Percentiles rank a stretch among this genome's conserved stretches.
Evolutionary conservation across 352 stramenopile species (phyloP).

Genomic region (Phytopythium cucurbitacearum): DNA sequence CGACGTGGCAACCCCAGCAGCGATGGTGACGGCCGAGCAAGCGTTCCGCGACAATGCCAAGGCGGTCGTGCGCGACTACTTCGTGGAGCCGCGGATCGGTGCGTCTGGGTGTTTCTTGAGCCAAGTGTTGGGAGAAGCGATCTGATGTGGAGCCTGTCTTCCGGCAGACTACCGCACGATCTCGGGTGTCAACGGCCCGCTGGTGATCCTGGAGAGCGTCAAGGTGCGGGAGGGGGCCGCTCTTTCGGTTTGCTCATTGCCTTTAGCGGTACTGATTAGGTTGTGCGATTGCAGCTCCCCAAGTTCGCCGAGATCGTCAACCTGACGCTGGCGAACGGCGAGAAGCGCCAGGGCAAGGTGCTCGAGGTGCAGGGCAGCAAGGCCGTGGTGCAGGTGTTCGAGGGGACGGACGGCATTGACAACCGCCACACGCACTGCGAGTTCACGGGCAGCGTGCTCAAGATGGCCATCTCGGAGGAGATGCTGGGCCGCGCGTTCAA

Average conservation of each 20-base stretch:
- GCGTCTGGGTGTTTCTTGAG: constrained; percentile 9
- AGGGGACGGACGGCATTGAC: constrained; percentile 98
- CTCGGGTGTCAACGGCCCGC: constrained; percentile 96
- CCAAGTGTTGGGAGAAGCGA: neutral
- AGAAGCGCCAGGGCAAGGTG: constrained; percentile 91
- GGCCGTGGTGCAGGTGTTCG: constrained; percentile 96
- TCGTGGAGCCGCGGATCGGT: constrained; percentile 82
- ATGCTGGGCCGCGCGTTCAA: constrained; percentile 98
- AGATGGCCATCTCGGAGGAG: constrained; percentile 99
- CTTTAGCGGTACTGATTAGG: neutral
- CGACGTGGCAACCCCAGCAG: constrained; percentile 1
- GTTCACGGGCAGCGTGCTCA: constrained; percentile 98
- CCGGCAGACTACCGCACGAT: constrained; percentile 95
- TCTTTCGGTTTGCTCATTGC: too few species aligned
- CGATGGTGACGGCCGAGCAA: constrained; percentile 62
- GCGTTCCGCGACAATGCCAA: constrained; percentile 72
- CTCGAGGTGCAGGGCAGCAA: constrained; percentile 97
- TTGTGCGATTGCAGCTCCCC: constrained; percentile 57
- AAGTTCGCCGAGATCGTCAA: constrained; percentile 99
- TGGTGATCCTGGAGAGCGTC: constrained; percentile 99
- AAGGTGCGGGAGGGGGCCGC: constrained; percentile 70
- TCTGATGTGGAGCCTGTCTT: neutral
- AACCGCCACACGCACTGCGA: constrained; percentile 98
- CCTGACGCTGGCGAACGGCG: constrained; percentile 95
- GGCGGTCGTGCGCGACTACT: constrained; percentile 84